Conservation (phyloP, 306 rosid genomes). For the Cicer pinnatifidum region DNA sequence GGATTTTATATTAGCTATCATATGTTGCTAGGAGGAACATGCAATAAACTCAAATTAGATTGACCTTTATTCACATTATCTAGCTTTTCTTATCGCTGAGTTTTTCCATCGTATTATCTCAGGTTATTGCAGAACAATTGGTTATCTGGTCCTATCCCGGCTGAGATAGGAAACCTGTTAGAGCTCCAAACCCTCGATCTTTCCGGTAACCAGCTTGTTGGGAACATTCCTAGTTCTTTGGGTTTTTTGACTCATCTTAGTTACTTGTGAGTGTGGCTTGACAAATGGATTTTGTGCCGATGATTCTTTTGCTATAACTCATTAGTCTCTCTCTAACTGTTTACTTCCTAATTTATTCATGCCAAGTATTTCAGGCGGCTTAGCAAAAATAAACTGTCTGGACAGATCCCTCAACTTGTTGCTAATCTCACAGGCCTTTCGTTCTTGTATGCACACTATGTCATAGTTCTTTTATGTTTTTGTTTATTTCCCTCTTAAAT, state of each 20-base stretch:
- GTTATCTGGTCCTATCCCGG: slow-evolving; percentile 81
- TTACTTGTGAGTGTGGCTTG: slow-evolving; percentile 86
- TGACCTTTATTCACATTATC: slow-evolving; percentile 1
- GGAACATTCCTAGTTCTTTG: slow-evolving; percentile 80
- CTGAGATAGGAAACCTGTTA: slow-evolving; percentile 71
- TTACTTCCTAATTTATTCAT: slow-evolving; percentile 50
- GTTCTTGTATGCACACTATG: slow-evolving; percentile 65
- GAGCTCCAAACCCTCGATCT: slow-evolving; percentile 90
- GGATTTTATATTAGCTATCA: neutral
- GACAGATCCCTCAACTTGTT: slow-evolving; percentile 80
- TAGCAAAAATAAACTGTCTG: slow-evolving; percentile 72
- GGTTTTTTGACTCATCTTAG: slow-evolving; percentile 74
- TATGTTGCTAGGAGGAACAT: neutral
- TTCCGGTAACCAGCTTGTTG: slow-evolving; percentile 77
- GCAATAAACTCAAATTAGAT: neutral
- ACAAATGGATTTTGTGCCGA: slow-evolving; percentile 8
- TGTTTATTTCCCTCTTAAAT: slow-evolving; percentile 32
- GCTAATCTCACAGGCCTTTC: slow-evolving; percentile 84
- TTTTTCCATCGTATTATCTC: slow-evolving; percentile 40
- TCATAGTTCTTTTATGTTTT: slow-evolving; percentile 27
- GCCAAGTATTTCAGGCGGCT: slow-evolving; percentile 95
- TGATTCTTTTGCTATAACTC: slow-evolving; percentile 33
- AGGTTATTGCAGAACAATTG: slow-evolving; percentile 89
- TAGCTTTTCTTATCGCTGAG: slow-evolving; percentile 20
- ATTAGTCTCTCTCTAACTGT: slow-evolving; percentile 46